Conservation (phyloP, 805 yeast genomes). For the Candida methanosorbosa region DNA sequence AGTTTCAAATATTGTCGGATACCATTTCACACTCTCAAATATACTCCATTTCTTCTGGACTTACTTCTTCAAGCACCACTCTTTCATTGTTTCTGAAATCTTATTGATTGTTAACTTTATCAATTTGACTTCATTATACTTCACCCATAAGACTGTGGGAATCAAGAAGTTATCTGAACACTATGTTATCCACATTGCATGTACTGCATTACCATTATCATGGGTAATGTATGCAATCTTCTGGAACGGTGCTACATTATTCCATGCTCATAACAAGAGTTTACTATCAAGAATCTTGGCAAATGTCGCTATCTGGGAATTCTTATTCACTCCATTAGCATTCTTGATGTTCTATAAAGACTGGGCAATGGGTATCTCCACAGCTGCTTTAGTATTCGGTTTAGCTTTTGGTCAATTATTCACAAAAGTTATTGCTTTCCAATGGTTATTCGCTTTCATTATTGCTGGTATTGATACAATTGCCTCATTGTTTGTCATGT, state of each 20-base stretch:
- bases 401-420: slow-evolving; percentile 64
- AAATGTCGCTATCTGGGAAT: slow-evolving; percentile 71
- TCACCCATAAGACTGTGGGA: slow-evolving; percentile 50
- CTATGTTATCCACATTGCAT: slow-evolving; percentile 55
- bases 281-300: slow-evolving; percentile 61
- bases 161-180: slow-evolving; percentile 44
- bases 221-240: slow-evolving; percentile 69
- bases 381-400: slow-evolving; percentile 52
- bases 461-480: slow-evolving; percentile 52
- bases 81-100: slow-evolving; percentile 52
- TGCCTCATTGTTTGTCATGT: slow-evolving; percentile 37
- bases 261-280: slow-evolving; percentile 45
- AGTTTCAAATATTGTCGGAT: slow-evolving; percentile 35
- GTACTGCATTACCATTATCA: slow-evolving; percentile 60
- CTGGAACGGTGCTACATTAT: slow-evolving; percentile 80
- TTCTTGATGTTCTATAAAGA: slow-evolving; percentile 55
- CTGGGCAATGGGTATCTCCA: slow-evolving; percentile 58
- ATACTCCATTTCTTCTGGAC: slow-evolving; percentile 56
- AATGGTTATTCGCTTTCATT: slow-evolving; percentile 76
- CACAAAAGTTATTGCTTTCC: slow-evolving; percentile 64
- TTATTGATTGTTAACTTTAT: slow-evolving; percentile 49
- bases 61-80: slow-evolving; percentile 46
- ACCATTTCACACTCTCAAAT: slow-evolving; percentile 60
- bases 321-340: slow-evolving; percentile 54
- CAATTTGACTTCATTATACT: slow-evolving; percentile 47